These are phyloP conservation scores for Blastobotrys illinoisensis DNA, from an alignment of 1,139 yeast species.

Conservation along the genomic window DNA sequence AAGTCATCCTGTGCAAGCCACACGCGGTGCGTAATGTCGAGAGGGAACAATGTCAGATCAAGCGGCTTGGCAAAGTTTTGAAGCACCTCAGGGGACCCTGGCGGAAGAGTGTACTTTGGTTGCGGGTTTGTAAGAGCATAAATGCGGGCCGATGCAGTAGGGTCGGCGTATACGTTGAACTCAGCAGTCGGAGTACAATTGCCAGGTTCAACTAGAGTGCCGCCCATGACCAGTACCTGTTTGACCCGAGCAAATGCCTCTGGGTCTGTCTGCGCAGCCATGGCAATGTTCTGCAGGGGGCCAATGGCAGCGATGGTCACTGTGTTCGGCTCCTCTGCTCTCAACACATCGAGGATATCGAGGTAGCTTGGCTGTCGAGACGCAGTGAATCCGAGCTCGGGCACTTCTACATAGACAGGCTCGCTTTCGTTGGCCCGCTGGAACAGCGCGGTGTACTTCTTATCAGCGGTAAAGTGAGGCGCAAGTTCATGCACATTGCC, in stretches of 20 bases:
- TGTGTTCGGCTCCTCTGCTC: constrained; percentile 31
- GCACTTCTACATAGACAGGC: not conserved
- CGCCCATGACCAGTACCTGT: constrained; percentile 39
- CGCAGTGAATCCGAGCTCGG: constrained; percentile 27
- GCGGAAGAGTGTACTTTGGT: constrained; percentile 31
- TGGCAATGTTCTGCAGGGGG: constrained; percentile 39
- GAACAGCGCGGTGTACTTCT: constrained; percentile 28
- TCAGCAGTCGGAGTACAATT: constrained; percentile 40
- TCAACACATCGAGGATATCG: constrained; percentile 34
- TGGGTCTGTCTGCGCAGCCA: constrained; percentile 37
- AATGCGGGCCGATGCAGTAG: constrained; percentile 38
- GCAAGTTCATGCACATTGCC: constrained; percentile 35
- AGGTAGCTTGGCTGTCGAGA: constrained; percentile 29
- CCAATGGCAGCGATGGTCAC: constrained; percentile 39
- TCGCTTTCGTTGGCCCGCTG: constrained; percentile 8
- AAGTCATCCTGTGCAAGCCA: constrained; percentile 25
- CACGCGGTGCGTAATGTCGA: constrained; percentile 36
- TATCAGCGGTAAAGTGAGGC: constrained; percentile 34
- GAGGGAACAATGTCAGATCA: constrained; percentile 33
- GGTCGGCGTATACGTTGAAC: constrained; percentile 40
- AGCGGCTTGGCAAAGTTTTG: constrained; percentile 24
- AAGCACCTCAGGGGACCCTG: constrained; percentile 18
- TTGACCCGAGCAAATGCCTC: constrained; percentile 34
- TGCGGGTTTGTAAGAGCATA: constrained; percentile 31
- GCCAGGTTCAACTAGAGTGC: constrained; percentile 34